These are phyloP conservation scores for Rubus parviflorus DNA, from an alignment of 306 rosid genomes.

Conservation along the genomic window DNA sequence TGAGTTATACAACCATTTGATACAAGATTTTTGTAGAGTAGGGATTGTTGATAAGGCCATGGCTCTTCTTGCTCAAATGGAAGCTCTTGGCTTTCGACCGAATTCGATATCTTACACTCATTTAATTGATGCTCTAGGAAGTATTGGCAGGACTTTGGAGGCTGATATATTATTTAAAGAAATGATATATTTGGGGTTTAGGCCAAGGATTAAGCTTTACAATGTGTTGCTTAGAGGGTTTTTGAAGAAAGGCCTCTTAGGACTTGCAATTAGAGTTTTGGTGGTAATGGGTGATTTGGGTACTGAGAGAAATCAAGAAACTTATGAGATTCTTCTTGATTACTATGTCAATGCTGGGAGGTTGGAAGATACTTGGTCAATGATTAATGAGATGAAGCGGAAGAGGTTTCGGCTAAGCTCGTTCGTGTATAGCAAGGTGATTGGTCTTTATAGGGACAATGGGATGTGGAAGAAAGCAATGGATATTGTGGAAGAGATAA, in stretches of 20 bases:
- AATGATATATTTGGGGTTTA: slow-evolving; percentile 48
- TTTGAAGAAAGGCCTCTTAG: slow-evolving; percentile 70
- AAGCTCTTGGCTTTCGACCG: slow-evolving; percentile 52
- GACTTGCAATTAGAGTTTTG: slow-evolving; percentile 44
- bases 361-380: slow-evolving; percentile 73
- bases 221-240: slow-evolving; percentile 64
- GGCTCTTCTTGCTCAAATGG: slow-evolving; percentile 57
- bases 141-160: slow-evolving; percentile 68
- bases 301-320: slow-evolving; percentile 41
- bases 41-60: slow-evolving; percentile 57
- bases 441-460: slow-evolving; percentile 67
- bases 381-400: slow-evolving; percentile 59
- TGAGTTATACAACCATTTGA: slow-evolving; percentile 37
- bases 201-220: slow-evolving; percentile 48
- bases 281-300: slow-evolving; percentile 45
- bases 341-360: slow-evolving; percentile 70
- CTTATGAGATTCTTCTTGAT: slow-evolving; percentile 60
- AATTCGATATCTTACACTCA: slow-evolving; percentile 36
- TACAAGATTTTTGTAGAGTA: slow-evolving; percentile 49
- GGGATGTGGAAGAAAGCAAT: slow-evolving; percentile 93
- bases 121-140: slow-evolving; percentile 67
- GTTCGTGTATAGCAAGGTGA: slow-evolving; percentile 58
- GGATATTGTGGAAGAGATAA: slow-evolving; percentile 58
- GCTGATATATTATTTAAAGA: slow-evolving; percentile 71
- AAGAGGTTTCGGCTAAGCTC: slow-evolving; percentile 53